These are phyloP conservation scores for Amesomyces nigricolor DNA, from an alignment of 2,329 filamentous ascomycete species.

Conservation along the genomic window DNA sequence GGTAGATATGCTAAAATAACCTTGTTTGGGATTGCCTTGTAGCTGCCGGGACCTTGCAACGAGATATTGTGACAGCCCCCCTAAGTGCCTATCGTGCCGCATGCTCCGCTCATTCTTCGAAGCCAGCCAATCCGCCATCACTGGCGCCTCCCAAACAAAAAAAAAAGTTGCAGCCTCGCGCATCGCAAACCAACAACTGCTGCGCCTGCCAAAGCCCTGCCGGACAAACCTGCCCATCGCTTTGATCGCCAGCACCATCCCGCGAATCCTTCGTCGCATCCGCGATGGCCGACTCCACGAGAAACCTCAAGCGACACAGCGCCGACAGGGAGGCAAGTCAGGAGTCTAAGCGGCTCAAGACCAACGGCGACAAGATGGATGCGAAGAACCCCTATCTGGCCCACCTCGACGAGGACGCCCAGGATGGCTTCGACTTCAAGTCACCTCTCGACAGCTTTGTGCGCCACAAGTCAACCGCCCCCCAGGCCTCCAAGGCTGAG, in stretches of 20 bases:
- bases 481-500: slow-evolving; percentile 67
- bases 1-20: too few species aligned
- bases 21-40: too few species aligned
- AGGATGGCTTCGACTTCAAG: slow-evolving; percentile 31
- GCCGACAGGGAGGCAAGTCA: slow-evolving; percentile 37
- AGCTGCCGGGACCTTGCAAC: background rate
- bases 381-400: slow-evolving; percentile 78
- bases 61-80: too few species aligned
- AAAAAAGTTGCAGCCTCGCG: slow-evolving; percentile 23
- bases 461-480: slow-evolving; percentile 74
- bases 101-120: slow-evolving; percentile 2
- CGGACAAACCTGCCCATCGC: background rate
- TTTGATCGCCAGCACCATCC: background rate
- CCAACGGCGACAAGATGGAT: slow-evolving; percentile 28
- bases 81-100: slow-evolving; percentile 10
- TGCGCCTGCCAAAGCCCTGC: background rate
- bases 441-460: slow-evolving; percentile 61
- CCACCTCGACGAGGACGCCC: slow-evolving; percentile 66
- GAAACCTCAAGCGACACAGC: slow-evolving; percentile 41
- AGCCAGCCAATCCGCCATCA: slow-evolving; percentile 2
- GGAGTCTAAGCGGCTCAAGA: slow-evolving; percentile 31
- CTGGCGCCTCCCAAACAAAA: background rate
- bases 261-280: background rate
- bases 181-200: background rate
- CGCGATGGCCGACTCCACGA: slow-evolving; percentile 37